These are phyloP conservation scores for Penicillium brasilianum DNA, from an alignment of 2,329 filamentous ascomycete genomes.

Conservation along the genomic window DNA sequence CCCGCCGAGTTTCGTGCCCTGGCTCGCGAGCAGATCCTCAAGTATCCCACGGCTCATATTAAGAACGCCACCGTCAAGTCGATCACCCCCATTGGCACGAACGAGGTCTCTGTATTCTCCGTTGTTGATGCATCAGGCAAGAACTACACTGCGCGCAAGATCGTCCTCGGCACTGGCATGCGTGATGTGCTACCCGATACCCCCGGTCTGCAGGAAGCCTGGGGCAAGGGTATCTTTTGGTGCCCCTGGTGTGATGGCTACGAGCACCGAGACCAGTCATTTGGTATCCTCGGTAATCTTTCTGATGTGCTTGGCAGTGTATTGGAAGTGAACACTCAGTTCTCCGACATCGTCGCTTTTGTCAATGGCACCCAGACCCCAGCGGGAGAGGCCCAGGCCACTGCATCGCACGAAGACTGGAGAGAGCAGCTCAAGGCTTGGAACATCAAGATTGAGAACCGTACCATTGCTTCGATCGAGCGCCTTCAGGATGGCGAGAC, in stretches of 20 bases:
- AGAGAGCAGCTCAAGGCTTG: constrained; percentile 55
- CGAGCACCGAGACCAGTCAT: constrained; percentile 63
- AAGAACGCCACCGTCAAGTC: constrained; percentile 54
- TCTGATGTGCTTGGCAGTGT: constrained; percentile 52
- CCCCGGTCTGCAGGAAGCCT: constrained; percentile 60
- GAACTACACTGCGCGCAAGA: constrained; percentile 56
- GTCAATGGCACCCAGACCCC: constrained; percentile 64
- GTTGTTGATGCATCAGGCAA: constrained; percentile 45
- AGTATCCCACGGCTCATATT: constrained; percentile 58
- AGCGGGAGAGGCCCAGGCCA: constrained; percentile 46
- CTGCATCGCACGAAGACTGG: constrained; percentile 54
- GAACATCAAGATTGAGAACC: constrained; percentile 62
- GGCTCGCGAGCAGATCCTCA: constrained; percentile 58
- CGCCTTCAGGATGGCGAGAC: constrained; percentile 49
- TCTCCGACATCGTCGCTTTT: constrained; percentile 61
- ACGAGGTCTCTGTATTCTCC: constrained; percentile 54
- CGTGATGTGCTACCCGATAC: constrained; percentile 60
- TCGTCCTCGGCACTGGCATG: constrained; percentile 64
- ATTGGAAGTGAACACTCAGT: constrained; percentile 60
- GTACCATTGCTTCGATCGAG: constrained; percentile 56
- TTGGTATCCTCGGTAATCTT: constrained; percentile 60
- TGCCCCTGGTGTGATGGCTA: constrained; percentile 69
- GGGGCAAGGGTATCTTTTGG: constrained; percentile 66
- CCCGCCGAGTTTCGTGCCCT: constrained; percentile 60
- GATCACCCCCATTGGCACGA: constrained; percentile 18